These are phyloP conservation scores for Batrachochytrium dendrobatidis DNA, from an alignment of 371 early-diverging fungal species.

Conservation along the genomic window DNA sequence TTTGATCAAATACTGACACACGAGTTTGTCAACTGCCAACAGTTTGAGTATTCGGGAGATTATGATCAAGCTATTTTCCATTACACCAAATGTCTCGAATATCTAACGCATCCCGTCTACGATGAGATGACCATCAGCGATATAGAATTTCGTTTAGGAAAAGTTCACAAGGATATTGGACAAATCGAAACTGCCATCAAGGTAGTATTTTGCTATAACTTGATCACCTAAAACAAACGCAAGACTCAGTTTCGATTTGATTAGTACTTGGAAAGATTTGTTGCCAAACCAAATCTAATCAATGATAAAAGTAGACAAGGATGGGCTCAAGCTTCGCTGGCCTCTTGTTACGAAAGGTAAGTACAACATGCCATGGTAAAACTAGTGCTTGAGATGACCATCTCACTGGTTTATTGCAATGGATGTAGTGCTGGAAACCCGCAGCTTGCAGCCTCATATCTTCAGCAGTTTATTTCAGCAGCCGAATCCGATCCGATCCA, in stretches of 20 bases:
- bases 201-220: slow-evolving; percentile 8
- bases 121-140: slow-evolving; percentile 23
- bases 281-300: slow-evolving; percentile 16
- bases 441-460: slow-evolving; percentile 16
- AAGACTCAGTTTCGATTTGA: too few relatives aligned
- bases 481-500: slow-evolving; percentile 25
- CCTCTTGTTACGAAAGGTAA: slow-evolving; percentile 37
- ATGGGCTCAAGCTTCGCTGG: slow-evolving; percentile 29
- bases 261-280: slow-evolving; percentile 29
- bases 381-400: background rate
- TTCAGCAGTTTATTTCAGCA: slow-evolving; percentile 24
- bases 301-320: slow-evolving; percentile 27
- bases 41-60: slow-evolving; percentile 16
- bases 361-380: background rate
- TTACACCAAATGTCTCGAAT: slow-evolving; percentile 20
- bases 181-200: slow-evolving; percentile 23
- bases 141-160: slow-evolving; percentile 29
- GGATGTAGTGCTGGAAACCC: slow-evolving; percentile 20
- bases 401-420: background rate
- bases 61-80: slow-evolving; percentile 27
- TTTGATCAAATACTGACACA: too few relatives aligned
- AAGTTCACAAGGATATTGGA: slow-evolving; percentile 19
- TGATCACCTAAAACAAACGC: background rate
- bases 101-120: slow-evolving; percentile 18
- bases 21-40: background rate